Evolutionary conservation across 1,284 basidiomycete genomes (phyloP).

Genomic region (Ustilago vetiveriae): DNA sequence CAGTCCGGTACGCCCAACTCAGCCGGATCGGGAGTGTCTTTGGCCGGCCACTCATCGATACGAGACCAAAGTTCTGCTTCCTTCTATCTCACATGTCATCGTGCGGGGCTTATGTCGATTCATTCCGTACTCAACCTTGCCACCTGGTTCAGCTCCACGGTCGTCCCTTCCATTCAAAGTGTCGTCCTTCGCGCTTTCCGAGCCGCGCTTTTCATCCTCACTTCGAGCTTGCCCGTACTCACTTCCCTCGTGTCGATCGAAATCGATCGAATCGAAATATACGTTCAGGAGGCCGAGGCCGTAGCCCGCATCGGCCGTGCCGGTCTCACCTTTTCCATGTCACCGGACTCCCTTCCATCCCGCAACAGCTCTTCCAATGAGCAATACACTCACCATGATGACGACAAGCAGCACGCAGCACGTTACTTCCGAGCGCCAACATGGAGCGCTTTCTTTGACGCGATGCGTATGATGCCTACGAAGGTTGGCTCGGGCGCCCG

Average conservation of each 20-base stretch:
- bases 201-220: slow-evolving; percentile 46
- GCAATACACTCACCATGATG: background rate
- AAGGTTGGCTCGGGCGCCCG: slow-evolving; percentile 47
- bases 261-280: slow-evolving; percentile 51
- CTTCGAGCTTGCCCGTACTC: slow-evolving; percentile 51
- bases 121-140: slow-evolving; percentile 20
- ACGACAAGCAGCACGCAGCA: background rate
- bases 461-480: slow-evolving; percentile 43
- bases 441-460: slow-evolving; percentile 18
- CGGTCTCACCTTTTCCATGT: slow-evolving; percentile 50
- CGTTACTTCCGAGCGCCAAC: slow-evolving; percentile 9
- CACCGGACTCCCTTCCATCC: slow-evolving; percentile 17
- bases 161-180: slow-evolving; percentile 19
- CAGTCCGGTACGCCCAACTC: background rate
- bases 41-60: background rate
- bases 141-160: slow-evolving; percentile 16
- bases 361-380: background rate
- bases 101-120: slow-evolving; percentile 29
- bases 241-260: slow-evolving; percentile 59
- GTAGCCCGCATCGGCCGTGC: slow-evolving; percentile 44
- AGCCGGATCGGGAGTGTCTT: too few species aligned
- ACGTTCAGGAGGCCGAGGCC: slow-evolving; percentile 46
- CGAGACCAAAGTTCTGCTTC: slow-evolving; percentile 2
- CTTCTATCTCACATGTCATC: slow-evolving; percentile 26
- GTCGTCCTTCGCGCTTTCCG: slow-evolving; percentile 30